A percentile compares a stretch with the other conserved stretches of the same genome.
These are phyloP conservation scores for Diplosphaera chodatii DNA, from an alignment of 139 green algal genomes.

Conservation along the genomic window DNA sequence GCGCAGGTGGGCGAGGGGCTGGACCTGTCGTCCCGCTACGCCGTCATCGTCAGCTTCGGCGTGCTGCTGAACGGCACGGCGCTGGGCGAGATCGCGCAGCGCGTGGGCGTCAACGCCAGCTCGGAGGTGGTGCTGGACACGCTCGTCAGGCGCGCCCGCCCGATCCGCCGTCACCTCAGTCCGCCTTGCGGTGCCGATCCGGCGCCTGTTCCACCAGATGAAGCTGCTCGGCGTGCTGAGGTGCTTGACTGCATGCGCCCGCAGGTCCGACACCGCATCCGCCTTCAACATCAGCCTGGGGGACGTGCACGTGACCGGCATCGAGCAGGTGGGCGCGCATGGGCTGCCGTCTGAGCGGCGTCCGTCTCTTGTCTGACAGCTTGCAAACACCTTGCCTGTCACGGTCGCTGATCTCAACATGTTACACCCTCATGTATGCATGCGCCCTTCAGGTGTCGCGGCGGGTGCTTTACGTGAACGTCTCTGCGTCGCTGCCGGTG, in stretches of 20 bases:
- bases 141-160: conserved; percentile 21
- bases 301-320: conserved; percentile 25
- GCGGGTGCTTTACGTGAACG: conserved; percentile 36
- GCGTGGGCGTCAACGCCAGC: conserved; percentile 34
- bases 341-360: too few relatives aligned
- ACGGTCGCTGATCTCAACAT: too few relatives aligned
- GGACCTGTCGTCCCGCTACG: conserved; percentile 29
- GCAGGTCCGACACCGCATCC: conserved; percentile 29
- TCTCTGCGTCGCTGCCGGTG: conserved; percentile 42
- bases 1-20: not conserved
- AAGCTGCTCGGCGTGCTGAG: too few relatives aligned
- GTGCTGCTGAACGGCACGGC: conserved; percentile 33
- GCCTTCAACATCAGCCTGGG: conserved; percentile 43
- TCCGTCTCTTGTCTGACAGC: too few relatives aligned
- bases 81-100: conserved; percentile 29
- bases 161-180: too few relatives aligned
- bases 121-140: conserved; percentile 20
- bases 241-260: too few relatives aligned
- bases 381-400: too few relatives aligned
- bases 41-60: conserved; percentile 44
- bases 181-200: too few relatives aligned
- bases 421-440: too few relatives aligned
- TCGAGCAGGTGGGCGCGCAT: conserved; percentile 11
- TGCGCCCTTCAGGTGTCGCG: conserved; percentile 11
- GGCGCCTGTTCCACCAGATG: too few relatives aligned